Base-by-base conservation (phyloP, 257 asterid genomes). In the Salvia rosmarinus region DNA sequence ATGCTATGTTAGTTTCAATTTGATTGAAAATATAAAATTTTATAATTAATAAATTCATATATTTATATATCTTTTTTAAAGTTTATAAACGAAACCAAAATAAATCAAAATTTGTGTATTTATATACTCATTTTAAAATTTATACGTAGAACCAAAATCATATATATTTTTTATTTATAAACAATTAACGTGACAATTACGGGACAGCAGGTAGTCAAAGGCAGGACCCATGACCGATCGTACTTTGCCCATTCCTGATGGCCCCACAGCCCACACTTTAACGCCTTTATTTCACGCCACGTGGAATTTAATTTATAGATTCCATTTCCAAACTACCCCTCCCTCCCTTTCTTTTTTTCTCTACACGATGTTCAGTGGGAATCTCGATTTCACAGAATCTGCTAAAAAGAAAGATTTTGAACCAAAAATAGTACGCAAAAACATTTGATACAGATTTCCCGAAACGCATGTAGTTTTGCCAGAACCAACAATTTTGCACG, bases 311-410 rank as follows among this genome's bases (percentile, higher is more conserved):
- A 9, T 40, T 56, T 67, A 28, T 17, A n/a, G 75, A 72, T 78
- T 67, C 78, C 64, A 0, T 72, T 32, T 51, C 35, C 57, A 11
- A 52, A 16, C 44, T 19, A 30, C 72, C 76, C 55, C n/a, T 55
- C n/a, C n/a, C n/a, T n/a, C n/a, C n/a, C n/a, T n/a, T n/a, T n/a
- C n/a, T n/a, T n/a, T n/a, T 55, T 49, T 47, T 66, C 65, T 39
- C 70, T 0, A n/a, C 28, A 44, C 25, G 46, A 40, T 62, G 60
- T 14, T 17, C 58, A 21, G 65, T 44, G 70, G 67, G 77, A 68
- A 74, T 78, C 75, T 75, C 62, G 64, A 64, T 75, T 43, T 68
- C 37, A 51, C 39, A 68, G 76, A 76, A 76, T 80, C 84, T 75
- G 75, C 51, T 32, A 50, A 54, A 20, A 1, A 25, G 37, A 19